These are phyloP conservation scores for Arxiozyma bovina DNA, from an alignment of 1,139 yeast genomes.

Conservation along the genomic window DNA sequence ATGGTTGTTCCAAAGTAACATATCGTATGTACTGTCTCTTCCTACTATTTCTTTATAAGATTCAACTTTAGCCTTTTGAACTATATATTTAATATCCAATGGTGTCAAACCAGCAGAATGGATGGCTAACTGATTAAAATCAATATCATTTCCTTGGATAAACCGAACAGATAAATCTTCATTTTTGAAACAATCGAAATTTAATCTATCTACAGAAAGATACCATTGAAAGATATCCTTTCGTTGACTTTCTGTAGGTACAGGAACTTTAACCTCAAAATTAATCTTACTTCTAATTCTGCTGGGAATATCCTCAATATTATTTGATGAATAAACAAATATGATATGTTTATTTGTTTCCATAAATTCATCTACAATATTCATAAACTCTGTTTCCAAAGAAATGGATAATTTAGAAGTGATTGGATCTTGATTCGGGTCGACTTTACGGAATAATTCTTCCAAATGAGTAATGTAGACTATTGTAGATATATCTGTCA, in stretches of 20 bases:
- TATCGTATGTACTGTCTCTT: conserved; percentile 22
- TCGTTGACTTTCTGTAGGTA: conserved; percentile 75
- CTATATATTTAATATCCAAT: conserved; percentile 65
- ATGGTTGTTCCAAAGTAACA: conserved; percentile 41
- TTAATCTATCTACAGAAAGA: conserved; percentile 29
- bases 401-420: conserved; percentile 35
- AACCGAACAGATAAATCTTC: conserved; percentile 9
- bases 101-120: conserved; percentile 94
- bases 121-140: conserved; percentile 52
- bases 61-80: conserved; percentile 51
- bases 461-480: conserved; percentile 69
- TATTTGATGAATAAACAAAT: conserved; percentile 62
- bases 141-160: conserved; percentile 44
- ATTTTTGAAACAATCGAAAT: conserved; percentile 2
- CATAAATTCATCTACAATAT: conserved; percentile 50
- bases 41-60: conserved; percentile 33
- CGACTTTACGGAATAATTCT: conserved; percentile 57
- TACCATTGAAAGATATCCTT: conserved; percentile 47
- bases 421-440: conserved; percentile 49
- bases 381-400: conserved; percentile 50
- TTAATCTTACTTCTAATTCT: conserved; percentile 59
- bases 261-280: conserved; percentile 67
- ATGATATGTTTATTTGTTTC: conserved; percentile 36
- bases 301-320: conserved; percentile 62
- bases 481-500: conserved; percentile 32